These are phyloP conservation scores for Colletotrichum kahawae DNA, from an alignment of 2,329 filamentous ascomycete genomes.

Conservation along the genomic window DNA sequence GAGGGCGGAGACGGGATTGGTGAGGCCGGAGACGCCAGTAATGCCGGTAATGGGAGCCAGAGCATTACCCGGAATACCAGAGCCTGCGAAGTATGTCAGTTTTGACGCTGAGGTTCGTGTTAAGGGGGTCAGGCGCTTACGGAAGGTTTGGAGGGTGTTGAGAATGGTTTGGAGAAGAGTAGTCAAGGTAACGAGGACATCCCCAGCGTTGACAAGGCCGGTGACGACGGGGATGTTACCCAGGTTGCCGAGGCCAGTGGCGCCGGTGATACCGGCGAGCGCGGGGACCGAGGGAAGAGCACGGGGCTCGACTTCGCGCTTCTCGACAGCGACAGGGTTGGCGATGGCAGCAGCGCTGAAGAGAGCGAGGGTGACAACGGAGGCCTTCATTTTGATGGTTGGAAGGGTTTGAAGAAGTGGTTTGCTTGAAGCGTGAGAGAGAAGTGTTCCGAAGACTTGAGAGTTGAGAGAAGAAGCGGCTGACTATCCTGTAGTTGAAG, in stretches of 20 bases:
- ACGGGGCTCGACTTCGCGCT: neutral
- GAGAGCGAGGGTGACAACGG: slow-evolving; percentile 9
- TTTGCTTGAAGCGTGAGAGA: neutral
- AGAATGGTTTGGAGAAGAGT: neutral
- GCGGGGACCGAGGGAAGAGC: neutral
- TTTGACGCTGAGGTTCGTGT: neutral
- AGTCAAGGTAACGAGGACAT: neutral
- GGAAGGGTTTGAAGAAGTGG: neutral
- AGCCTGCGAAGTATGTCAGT: neutral
- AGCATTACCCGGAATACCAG: neutral
- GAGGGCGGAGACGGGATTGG: neutral
- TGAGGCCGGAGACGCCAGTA: neutral
- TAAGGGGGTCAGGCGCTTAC: neutral
- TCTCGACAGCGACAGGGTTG: slow-evolving; percentile 10
- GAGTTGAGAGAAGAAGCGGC: slow-evolving; percentile 6
- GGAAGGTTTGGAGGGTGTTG: neutral
- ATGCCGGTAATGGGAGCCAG: neutral
- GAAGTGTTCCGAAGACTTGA: neutral
- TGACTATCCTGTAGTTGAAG: slow-evolving; percentile 18
- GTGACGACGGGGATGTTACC: neutral
- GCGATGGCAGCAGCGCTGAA: neutral
- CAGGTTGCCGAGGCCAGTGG: neutral
- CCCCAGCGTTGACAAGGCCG: neutral
- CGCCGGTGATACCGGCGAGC: too few species aligned
- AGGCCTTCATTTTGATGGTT: slow-evolving; percentile 20